Conservation (phyloP, 441 rosid genomes). For the Adansonia rubrostipa region DNA sequence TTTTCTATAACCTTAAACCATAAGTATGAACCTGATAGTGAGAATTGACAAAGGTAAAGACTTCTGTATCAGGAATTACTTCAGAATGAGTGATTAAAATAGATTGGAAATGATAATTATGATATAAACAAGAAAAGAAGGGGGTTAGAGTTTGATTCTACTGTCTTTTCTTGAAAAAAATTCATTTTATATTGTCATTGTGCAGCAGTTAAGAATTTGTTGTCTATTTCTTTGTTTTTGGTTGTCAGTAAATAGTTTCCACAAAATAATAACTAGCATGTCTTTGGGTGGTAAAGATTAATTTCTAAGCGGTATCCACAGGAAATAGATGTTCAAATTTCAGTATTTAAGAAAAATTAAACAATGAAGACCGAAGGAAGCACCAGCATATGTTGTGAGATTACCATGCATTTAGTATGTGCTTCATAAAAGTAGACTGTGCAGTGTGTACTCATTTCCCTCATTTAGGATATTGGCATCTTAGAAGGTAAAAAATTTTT, state of each 20-base stretch:
- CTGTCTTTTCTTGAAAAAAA: conserved; percentile 10
- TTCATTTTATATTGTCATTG: conserved; percentile 5
- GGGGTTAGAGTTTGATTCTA: background rate
- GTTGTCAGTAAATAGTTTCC: conserved; percentile 10
- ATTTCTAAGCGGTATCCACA: conserved; percentile 2
- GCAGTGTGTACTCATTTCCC: background rate
- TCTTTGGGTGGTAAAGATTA: conserved; percentile 13
- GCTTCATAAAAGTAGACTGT: conserved; percentile 2
- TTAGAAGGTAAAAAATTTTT: background rate
- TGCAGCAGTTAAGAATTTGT: background rate
- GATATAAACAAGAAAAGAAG: conserved; percentile 1
- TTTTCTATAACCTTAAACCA: background rate
- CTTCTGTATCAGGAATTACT: conserved; percentile 12
- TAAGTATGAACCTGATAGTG: background rate
- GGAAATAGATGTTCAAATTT: conserved; percentile 1
- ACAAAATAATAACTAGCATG: background rate
- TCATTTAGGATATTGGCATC: background rate
- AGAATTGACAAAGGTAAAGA: background rate
- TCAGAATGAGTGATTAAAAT: conserved; percentile 19
- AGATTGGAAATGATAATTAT: background rate
- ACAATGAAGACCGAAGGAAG: conserved; percentile 10
- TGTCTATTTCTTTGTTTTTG: conserved; percentile 10
- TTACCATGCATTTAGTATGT: conserved; percentile 7
- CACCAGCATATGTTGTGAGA: background rate
- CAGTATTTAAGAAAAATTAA: conserved; percentile 6